Evolutionary conservation across 2,329 filamentous ascomycete species (phyloP), one percentile per base, ranked within the genome.

Genomic region (Cordyceps cicadae): DNA sequence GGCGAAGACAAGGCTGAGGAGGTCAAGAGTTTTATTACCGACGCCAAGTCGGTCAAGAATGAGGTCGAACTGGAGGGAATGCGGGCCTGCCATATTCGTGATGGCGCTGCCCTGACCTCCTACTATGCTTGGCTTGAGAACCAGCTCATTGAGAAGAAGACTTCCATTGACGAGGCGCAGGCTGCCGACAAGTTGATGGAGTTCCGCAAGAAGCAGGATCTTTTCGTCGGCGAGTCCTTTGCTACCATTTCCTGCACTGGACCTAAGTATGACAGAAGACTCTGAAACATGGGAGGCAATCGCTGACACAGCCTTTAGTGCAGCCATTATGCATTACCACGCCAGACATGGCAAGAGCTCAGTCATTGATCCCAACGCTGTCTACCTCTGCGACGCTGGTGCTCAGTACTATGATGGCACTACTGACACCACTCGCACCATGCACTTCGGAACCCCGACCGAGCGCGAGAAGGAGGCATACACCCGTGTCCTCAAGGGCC

Each of bases 61-160:
- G 85, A 90, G 60, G 86, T 84, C 0, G 94, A 99, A 72, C 78
- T 97, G 50, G 85, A 90, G 67, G 94, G 94, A 63, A 97, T 99
- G 94, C 85, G 92, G 63, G 84, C 89, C 61, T 97, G 94, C 70
- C 94, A 99, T 71, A 85, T 97, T 66, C 86, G 94, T 64, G 94
- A 99, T 69, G 94, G 94, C 52, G 92, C 91, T 52, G 93, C 94
- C 2, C 75, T 97, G 63, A 92, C 86, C 60, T 87, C 96, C 71
- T 99, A 92, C 72, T 97, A 99, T 72, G 91, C 94, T 14, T 99
- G 94, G 94, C 82, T 99, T 3, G 94, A 99, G 73, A 84, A 97
- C 68, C 88, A 97, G 70, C 79, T 99, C 26, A 71, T 90, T 62
- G 84, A 81, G 65, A 87, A 93, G 72, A 88, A 88, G 64, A 82